phyloP scores from a whole-genome alignment of 306 rosid genomes.

The Vicia faba region DNA sequence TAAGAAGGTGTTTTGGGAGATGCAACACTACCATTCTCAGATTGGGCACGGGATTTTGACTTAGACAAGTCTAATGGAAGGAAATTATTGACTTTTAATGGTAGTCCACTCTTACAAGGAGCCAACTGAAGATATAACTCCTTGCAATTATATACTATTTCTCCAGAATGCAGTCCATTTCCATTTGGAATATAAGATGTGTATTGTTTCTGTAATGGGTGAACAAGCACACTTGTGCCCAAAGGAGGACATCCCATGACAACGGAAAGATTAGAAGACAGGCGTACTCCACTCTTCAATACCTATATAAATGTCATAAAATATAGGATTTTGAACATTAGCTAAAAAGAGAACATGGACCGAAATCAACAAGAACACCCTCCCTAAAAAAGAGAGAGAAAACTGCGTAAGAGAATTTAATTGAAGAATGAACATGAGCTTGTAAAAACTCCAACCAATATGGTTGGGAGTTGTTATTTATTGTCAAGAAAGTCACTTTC shows the following conservation, averaged over 20 bases:
- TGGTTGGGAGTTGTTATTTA: no score
- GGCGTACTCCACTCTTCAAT: conserved; percentile 62
- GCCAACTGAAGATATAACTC: conserved; percentile 66
- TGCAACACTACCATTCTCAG: conserved; percentile 50
- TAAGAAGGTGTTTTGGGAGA: conserved; percentile 77
- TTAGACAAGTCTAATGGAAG: conserved; percentile 39
- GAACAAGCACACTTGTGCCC: conserved; percentile 57
- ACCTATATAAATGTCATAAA: conserved; percentile 50
- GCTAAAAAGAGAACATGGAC: neutral
- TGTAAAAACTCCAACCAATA: no score
- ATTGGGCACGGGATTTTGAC: conserved; percentile 37
- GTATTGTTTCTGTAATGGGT: conserved; percentile 44
- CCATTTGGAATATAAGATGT: conserved; percentile 40
- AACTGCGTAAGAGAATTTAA: no score
- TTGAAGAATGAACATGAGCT: no score
- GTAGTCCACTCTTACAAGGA: conserved; percentile 44
- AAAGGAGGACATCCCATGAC: conserved; percentile 74
- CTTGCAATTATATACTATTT: conserved; percentile 55
- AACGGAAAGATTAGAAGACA: conserved; percentile 68
- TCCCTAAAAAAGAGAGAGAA: neutral
- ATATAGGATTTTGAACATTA: neutral
- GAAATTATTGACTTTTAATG: conserved; percentile 35
- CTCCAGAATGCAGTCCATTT: conserved; percentile 35
- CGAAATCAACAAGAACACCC: neutral
- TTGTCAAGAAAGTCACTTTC: neutral